phyloP scores from a whole-genome alignment of 345 rosid species.

The Citrus reticulata region DNA sequence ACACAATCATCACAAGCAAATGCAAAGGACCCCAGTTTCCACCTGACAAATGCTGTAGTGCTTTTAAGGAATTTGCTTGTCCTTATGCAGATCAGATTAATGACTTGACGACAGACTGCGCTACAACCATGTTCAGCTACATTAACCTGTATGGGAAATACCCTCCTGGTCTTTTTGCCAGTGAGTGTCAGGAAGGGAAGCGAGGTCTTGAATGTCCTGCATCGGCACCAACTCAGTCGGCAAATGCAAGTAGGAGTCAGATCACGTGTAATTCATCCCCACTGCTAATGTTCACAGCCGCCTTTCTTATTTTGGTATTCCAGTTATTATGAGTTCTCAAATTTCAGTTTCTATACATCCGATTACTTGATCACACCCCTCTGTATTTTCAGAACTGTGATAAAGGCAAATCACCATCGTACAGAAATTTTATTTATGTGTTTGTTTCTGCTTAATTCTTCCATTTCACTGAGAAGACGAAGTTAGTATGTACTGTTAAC shows the following conservation, averaged over 20 bases:
- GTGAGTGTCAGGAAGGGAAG: constrained; percentile 48
- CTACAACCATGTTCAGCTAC: constrained; percentile 64
- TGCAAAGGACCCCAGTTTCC: constrained; percentile 63
- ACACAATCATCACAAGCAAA: constrained; percentile 39
- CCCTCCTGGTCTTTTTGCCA: constrained; percentile 63
- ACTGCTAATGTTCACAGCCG: constrained; percentile 14
- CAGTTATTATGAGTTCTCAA: constrained; percentile 22
- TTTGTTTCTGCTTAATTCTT: neutral
- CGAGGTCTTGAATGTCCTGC: constrained; percentile 54
- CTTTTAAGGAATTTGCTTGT: constrained; percentile 64
- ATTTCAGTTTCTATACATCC: neutral
- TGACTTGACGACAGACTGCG: constrained; percentile 45
- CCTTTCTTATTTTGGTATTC: constrained; percentile 20
- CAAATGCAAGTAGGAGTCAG: constrained; percentile 16
- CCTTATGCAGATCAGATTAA: constrained; percentile 43
- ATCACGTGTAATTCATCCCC: neutral
- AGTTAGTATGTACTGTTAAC: neutral
- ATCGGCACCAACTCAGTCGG: constrained; percentile 18
- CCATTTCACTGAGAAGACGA: neutral
- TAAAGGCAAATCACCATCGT: neutral
- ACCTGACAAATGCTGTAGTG: constrained; percentile 35
- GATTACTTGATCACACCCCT: neutral
- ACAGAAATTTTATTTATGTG: neutral
- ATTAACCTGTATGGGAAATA: constrained; percentile 55
- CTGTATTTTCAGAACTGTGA: neutral